Evolutionary conservation across 208 protist genomes (phyloP), one percentile per base, ranked within the genome.

Genomic region (Trypanosoma rangeli): DNA sequence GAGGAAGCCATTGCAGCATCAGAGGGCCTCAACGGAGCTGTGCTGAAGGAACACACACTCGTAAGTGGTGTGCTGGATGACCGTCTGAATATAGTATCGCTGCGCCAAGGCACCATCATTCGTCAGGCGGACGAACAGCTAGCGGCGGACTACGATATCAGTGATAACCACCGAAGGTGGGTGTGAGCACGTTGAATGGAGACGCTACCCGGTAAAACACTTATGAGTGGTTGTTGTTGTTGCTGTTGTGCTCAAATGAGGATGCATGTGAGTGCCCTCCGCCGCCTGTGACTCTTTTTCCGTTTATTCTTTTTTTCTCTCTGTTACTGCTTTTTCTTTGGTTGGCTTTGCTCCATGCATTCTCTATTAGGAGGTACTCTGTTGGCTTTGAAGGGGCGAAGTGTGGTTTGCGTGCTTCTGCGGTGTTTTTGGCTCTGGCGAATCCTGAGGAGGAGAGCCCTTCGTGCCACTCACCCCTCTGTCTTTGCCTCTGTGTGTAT

Each of bases 121-220:
- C 59, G 61, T 1, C 16, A 28, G 37, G 59, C 67, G 10, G 75
- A 76, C 16, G 79, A 68, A 28, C 54, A 60, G n/a, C 57, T 66
- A n/a, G 63, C 53, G 4, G 54, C 13, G 63, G 69, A 68, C 12
- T 86, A 74, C 53, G 69, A 85, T 49, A 64, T 90, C 42, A 80
- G 64, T 13, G 74, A 84, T 13, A 92, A 94, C 54, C 78, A 87
- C 49, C 80, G 90, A 29, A 60, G 85, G 33, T 95, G 90, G 90
- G 82, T 89, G 42, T 95, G 64, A 60, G 20, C 28, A 46, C 44
- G 3, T n/a, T 26, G 5, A 58, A 35, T 37, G 28, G 29, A 58
- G 26, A 18, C 28, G 31, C n/a, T 1, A 18, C 46, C 5, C 10
- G 5, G 15, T 48, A 31, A 42, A 49, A 35, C 24, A n/a, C 3